Conservation (phyloP, 1,284 basidiomycete species). For the Ceratobasidium sp. region DNA sequence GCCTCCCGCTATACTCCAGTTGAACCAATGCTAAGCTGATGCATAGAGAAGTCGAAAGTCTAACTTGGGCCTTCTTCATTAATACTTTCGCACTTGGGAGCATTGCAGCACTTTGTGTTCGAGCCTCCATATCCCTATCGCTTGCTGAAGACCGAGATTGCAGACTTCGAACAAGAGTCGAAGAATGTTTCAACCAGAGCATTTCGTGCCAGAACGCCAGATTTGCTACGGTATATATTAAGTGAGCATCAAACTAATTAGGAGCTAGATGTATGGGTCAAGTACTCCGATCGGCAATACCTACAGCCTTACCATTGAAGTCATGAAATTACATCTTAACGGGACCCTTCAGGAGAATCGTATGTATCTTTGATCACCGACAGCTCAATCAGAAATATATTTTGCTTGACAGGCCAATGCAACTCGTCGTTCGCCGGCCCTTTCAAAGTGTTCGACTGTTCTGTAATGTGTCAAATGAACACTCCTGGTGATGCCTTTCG, state of each 20-base stretch:
- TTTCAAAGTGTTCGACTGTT: constrained; percentile 12
- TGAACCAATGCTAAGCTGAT: background rate
- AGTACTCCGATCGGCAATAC: background rate
- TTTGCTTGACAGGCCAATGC: background rate
- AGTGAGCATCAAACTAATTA: background rate
- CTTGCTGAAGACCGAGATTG: constrained; percentile 2
- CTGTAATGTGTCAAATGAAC: constrained; percentile 1
- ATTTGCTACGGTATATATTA: background rate
- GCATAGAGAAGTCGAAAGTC: background rate
- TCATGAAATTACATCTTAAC: background rate
- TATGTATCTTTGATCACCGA: background rate
- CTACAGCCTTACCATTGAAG: background rate
- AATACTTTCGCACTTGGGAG: background rate
- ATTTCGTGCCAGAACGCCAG: background rate
- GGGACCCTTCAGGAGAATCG: background rate
- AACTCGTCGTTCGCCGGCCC: background rate
- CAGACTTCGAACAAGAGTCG: constrained; percentile 3
- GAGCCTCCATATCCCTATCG: constrained; percentile 3
- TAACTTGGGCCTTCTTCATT: background rate
- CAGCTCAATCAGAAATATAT: too few relatives aligned
- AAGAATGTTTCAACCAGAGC: constrained; percentile 3
- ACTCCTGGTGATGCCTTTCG: background rate
- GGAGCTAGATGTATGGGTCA: background rate
- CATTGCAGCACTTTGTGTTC: background rate
- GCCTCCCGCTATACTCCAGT: too few relatives aligned